These are phyloP conservation scores for Alopecurus myosuroides DNA, from an alignment of 176 grass and related monocot species.

Conservation along the genomic window DNA sequence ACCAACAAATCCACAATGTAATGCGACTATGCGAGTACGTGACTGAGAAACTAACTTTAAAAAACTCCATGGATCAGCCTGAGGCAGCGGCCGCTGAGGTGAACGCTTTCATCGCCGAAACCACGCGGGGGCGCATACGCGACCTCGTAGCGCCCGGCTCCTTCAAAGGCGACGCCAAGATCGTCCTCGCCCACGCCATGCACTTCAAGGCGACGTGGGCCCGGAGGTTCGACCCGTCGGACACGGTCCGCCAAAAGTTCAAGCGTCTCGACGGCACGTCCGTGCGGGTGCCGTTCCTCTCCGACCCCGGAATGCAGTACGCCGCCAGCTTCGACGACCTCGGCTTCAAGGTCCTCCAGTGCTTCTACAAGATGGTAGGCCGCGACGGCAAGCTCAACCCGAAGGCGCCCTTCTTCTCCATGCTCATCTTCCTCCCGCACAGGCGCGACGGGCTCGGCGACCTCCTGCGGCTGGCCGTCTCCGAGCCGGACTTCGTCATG, in stretches of 20 bases:
- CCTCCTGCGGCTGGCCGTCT: constrained; percentile 12
- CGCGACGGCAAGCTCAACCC: neutral
- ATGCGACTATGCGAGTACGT: neutral
- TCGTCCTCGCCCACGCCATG: constrained; percentile 21
- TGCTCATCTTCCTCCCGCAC: constrained; percentile 26
- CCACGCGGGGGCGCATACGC: neutral
- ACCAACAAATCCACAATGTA: neutral
- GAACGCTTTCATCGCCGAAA: neutral
- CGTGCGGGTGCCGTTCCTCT: constrained; percentile 19
- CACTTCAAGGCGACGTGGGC: constrained; percentile 39
- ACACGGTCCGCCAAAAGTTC: neutral
- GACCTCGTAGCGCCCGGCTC: neutral
- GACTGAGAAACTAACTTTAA: neutral
- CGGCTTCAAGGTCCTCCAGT: constrained; percentile 22
- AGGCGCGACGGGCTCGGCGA: neutral
- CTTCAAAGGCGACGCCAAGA: neutral
- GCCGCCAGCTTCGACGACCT: constrained; percentile 10
- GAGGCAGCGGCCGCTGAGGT: neutral
- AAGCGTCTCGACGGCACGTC: neutral
- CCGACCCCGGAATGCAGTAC: neutral
- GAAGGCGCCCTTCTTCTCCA: constrained; percentile 4
- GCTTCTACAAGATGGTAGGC: constrained; percentile 25
- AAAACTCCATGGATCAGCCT: neutral
- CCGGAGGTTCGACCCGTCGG: neutral
- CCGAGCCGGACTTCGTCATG: constrained; percentile 12